Evolutionary conservation across 129 eudicot species (phyloP), one percentile per base, ranked within the genome.

Genomic region (Flaveria bidentis): DNA sequence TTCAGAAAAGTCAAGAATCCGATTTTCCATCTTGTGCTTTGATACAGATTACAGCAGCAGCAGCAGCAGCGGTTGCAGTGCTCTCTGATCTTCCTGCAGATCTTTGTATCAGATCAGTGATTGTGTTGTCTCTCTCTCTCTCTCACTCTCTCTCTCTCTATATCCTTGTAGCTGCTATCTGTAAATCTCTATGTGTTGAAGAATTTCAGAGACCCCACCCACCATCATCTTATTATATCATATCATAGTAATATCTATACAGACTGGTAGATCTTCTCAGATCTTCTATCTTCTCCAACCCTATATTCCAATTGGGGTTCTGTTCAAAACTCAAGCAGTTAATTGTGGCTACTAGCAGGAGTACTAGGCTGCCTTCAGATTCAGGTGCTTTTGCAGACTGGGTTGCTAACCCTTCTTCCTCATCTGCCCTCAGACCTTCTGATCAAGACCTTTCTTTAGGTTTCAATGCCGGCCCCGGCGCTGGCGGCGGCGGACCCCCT

Each of bases 381-480:
- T 78, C 93, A 41, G 97, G 94, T 52, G 91, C 90, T 65, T 91
- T 91, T 79, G 91, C 88, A 20, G 95, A 91, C 67, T 91, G 97
- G 97, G 90, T 86, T 17, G 83, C 97, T 10, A 81, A 89, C 45
- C 79, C 96, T n/a, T 79, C 91, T 42, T 71, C 87, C 9, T 64
- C 87, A n/a, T 73, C 86, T 49, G 81, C 70, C 16, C 76, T 79
- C 13, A 61, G 87, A 49, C 41, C 80, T 2, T 69, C 78, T 17
- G 83, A 85, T 71, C 85, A 88, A 60, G 97, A 91, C 62, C 92
- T 91, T 39, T 91, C 97, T 6, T 56, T 91, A 18, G 91, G 96
- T 52, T 91, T 89, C 79, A 91, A 91, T 91, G 92, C 96, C 68
- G 86, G 80, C 2, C 79, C 5, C 5, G 36, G 36, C 0, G 86